Percentiles rank a stretch among this genome's conserved stretches.
phyloP scores from a whole-genome alignment of 805 yeast species.

The Myxozyma sirexii region DNA sequence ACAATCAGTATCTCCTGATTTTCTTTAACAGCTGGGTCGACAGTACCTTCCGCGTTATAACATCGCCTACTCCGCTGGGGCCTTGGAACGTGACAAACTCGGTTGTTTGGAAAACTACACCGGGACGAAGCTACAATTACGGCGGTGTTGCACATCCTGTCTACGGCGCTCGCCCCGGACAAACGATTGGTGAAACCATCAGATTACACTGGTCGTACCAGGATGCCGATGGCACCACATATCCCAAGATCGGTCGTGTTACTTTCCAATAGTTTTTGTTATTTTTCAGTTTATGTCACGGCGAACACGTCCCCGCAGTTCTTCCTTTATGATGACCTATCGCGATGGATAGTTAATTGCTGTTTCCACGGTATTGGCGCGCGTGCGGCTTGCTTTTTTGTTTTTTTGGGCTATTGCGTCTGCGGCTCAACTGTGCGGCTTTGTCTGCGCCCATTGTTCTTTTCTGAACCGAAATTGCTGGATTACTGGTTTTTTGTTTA shows the following conservation, averaged over 20 bases:
- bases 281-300: neutral
- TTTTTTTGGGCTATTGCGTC: too few species aligned
- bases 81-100: conserved; percentile 26
- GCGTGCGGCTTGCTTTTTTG: too few species aligned
- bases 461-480: too few species aligned
- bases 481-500: too few species aligned
- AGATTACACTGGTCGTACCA: conserved; percentile 25
- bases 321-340: too few species aligned
- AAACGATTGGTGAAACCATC: conserved; percentile 16
- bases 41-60: conserved; percentile 17
- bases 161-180: conserved; percentile 11
- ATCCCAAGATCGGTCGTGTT: conserved; percentile 11
- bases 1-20: conserved; percentile 23
- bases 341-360: too few species aligned
- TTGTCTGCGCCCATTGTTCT: too few species aligned
- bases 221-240: conserved; percentile 13
- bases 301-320: neutral
- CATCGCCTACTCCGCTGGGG: conserved; percentile 30
- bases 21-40: conserved; percentile 31
- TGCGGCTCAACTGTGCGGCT: too few species aligned
- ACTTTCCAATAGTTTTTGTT: neutral
- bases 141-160: conserved; percentile 28
- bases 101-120: conserved; percentile 10
- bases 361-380: too few species aligned
- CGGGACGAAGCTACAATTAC: conserved; percentile 25